Percentiles rank a stretch among this genome's conserved stretches.
These are phyloP conservation scores for Oryza meyeriana DNA, from an alignment of 176 grass and related monocot species.

Conservation along the genomic window DNA sequence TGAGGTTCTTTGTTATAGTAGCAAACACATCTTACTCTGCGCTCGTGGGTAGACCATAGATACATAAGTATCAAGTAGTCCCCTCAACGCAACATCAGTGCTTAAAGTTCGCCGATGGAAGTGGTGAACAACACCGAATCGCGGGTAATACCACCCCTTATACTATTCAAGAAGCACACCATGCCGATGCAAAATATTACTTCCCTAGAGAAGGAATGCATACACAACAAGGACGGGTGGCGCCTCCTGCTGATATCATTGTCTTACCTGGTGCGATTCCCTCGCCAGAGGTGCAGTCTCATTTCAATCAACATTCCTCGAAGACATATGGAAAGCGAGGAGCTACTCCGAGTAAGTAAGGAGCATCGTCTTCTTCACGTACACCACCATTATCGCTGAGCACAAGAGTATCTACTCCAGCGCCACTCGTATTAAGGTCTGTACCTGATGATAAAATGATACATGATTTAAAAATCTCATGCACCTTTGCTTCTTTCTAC, in stretches of 20 bases:
- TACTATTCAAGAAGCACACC: not conserved
- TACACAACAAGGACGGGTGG: accelerated
- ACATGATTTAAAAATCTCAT: no score
- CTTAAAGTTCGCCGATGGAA: not conserved
- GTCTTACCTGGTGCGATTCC: not conserved
- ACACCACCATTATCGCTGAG: no score
- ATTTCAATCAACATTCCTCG: not conserved
- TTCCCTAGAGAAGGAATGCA: not conserved
- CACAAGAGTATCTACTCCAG: no score
- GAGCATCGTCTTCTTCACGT: no score
- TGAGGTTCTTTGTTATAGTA: not conserved
- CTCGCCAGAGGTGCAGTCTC: accelerated
- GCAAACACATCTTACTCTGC: not conserved
- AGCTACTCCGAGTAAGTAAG: no score
- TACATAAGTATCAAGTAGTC: not conserved
- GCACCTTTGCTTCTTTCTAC: no score
- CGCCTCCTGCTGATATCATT: not conserved
- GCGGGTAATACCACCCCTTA: not conserved
- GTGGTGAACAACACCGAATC: not conserved
- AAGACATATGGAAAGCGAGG: not conserved
- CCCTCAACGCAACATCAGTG: not conserved
- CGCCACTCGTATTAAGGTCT: no score
- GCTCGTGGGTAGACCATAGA: not conserved
- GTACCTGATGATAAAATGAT: no score
- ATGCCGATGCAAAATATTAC: not conserved